Evolutionary conservation across 2,329 filamentous ascomycete species (phyloP), one percentile per base, ranked within the genome.

Genomic region (Phialophora macrospora): DNA sequence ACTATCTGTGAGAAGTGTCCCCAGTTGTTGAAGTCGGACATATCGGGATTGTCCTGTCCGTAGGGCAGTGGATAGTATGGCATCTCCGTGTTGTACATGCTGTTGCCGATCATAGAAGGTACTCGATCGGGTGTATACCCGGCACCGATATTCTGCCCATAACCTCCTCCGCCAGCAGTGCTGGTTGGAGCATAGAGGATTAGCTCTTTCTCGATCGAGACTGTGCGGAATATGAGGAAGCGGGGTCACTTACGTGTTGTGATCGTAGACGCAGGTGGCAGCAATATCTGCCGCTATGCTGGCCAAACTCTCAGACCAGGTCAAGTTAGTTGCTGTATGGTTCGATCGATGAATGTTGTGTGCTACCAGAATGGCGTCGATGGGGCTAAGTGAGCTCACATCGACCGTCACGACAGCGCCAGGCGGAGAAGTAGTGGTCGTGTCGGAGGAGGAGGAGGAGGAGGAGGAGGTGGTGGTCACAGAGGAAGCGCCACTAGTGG

Each of bases 131-230:
- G 75, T 0, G 78, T 75, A 66, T 86, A 83, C 71, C 88, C 82
- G 66, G 89, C 88, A 74, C 91, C 93, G 65, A 98, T 89, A 85
- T 98, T 99, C 81, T 98, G 95, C 68, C 94, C 94, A 74, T 94
- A 96, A 55, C 84, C 82, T 61, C 86, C 87, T 56, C 80, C 82
- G 68, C 84, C 80, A 28, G 58, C 49, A 3, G 66, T 48, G 22
- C 65, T 70, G 48, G 4, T 22, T 38, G 24, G 17, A 24, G 26
- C 20, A 11, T 3, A 38, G 17, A 17, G 14, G 7, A 3, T 60
- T 52, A 60, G 58, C 48, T 3, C 12, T 49, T 8, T 3, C 26
- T 6, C 28, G 5, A 52, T n/a, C 12, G 28, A 24, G 14, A 20
- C 24, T 28, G 41, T 6, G 9, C 6, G 26, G 34, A 38, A 44